A percentile compares a stretch with the other conserved stretches of the same genome.
phyloP scores from a whole-genome alignment of 306 rosid species.

The Pyrus bretschneideri region DNA sequence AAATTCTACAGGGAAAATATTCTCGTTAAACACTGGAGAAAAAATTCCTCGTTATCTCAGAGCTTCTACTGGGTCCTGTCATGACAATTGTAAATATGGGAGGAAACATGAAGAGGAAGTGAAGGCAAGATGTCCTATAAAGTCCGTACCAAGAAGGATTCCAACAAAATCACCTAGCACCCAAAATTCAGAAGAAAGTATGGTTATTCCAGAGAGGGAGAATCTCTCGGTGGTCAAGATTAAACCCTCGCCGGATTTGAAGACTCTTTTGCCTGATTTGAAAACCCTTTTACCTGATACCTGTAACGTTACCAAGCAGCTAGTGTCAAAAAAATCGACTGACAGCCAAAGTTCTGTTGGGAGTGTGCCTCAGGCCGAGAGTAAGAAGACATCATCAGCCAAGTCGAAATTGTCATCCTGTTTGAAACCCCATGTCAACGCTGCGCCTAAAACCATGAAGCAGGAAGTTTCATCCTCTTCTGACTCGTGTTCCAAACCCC shows the following conservation, averaged over 20 bases:
- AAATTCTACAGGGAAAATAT: conserved; percentile 44
- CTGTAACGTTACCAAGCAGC: not conserved
- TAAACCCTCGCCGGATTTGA: conserved; percentile 29
- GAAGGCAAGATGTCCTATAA: conserved; percentile 37
- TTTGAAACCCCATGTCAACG: conserved; percentile 19
- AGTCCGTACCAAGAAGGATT: conserved; percentile 27
- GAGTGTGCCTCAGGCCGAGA: conserved; percentile 19
- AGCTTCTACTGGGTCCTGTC: conserved; percentile 88
- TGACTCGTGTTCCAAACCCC: too few relatives aligned
- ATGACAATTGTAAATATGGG: conserved; percentile 81
- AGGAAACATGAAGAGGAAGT: conserved; percentile 24
- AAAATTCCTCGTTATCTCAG: conserved; percentile 61
- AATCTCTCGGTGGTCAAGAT: conserved; percentile 12
- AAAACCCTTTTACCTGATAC: conserved; percentile 12
- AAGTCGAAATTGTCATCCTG: conserved; percentile 27
- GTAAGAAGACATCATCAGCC: conserved; percentile 30
- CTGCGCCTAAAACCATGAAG: conserved; percentile 25
- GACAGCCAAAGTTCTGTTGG: conserved; percentile 18
- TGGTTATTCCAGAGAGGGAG: conserved; percentile 24
- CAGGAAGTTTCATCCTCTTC: conserved; percentile 25
- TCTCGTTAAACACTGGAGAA: conserved; percentile 25
- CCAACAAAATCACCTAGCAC: conserved; percentile 22
- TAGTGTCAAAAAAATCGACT: conserved; percentile 24
- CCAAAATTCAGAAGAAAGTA: conserved; percentile 20
- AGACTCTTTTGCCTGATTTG: conserved; percentile 19